Base-by-base conservation (phyloP, 1,139 yeast species). In the Meyerozyma carpophila region DNA sequence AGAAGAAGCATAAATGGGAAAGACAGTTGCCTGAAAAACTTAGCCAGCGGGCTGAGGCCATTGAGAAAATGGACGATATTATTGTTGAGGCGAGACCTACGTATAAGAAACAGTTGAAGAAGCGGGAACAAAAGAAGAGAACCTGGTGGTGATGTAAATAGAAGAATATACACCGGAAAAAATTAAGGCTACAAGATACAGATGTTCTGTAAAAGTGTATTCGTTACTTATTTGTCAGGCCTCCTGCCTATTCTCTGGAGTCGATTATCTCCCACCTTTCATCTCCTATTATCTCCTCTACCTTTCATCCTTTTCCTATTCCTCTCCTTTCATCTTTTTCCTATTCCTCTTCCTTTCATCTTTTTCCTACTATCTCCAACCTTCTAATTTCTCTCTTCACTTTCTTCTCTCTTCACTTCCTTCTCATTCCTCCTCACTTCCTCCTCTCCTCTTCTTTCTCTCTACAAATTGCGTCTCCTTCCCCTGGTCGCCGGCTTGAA, bases 1-100 rank as follows among this genome's bases (percentile, higher is more conserved):
- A 90, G 55, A 89, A 88, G 77, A 84, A 89, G 43, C 83, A 82
- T 54, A 86, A 83, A 65, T 81, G 90, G 75, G 95, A 89, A 64
- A 77, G 90, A 61, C 78, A 76, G 42, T 75, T 77, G 49, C 84
- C 78, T 6, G 81, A 68, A 25, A 81, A 89, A 62, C 69, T 79
- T 62, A 71, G 70, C 50, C 77, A 75, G 52, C 81, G 87, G 61
- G 68, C 66, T 28, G 81, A 79, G 46, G 97, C 95, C 27, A 65
- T 88, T 55, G 77, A 69, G 37, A 73, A 77, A 49, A 90, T 87
- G 68, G 97, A 90, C 63, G 78, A 82, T 47, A 76, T 78, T 53
- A 82, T 91, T 51, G 58, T 79, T 41, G 79, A 75, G 49, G 81
- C 77, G 44, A 80, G 88, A 65, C 94, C 79, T 32, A 73, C 75